phyloP scores from a whole-genome alignment of 805 yeast species.

The Scheffersomyces coipomensis region DNA sequence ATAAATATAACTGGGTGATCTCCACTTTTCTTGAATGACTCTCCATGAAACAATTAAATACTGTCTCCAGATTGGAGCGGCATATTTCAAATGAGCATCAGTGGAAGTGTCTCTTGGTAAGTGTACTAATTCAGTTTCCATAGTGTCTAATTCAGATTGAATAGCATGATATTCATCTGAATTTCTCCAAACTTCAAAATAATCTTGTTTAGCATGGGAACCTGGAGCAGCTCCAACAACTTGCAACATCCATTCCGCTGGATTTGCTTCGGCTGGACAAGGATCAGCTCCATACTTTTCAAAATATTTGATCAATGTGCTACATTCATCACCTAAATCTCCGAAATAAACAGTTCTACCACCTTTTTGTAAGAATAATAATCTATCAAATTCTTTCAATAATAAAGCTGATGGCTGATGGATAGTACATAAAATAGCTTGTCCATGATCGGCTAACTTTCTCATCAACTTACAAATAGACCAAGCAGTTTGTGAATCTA shows the following conservation, averaged over 20 bases:
- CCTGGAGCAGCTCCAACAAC: conserved; percentile 85
- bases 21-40: conserved; percentile 38
- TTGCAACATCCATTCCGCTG: conserved; percentile 83
- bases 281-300: conserved; percentile 65
- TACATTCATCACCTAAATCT: conserved; percentile 67
- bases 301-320: conserved; percentile 59
- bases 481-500: conserved; percentile 45
- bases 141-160: conserved; percentile 54
- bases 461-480: conserved; percentile 39
- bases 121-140: conserved; percentile 56
- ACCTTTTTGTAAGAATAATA: conserved; percentile 67
- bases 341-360: conserved; percentile 83
- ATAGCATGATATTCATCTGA: conserved; percentile 63
- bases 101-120: conserved; percentile 23
- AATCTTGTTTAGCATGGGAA: conserved; percentile 69
- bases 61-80: conserved; percentile 26
- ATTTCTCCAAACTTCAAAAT: conserved; percentile 72
- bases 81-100: conserved; percentile 27
- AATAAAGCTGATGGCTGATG: conserved; percentile 85
- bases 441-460: conserved; percentile 40
- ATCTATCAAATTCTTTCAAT: conserved; percentile 74
- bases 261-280: conserved; percentile 38
- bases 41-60: conserved; percentile 30
- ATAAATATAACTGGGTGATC: conserved; percentile 61
- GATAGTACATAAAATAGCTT: conserved; percentile 54